phyloP scores from a whole-genome alignment of 1,284 basidiomycete genomes.

The Naganishia cerealis region DNA sequence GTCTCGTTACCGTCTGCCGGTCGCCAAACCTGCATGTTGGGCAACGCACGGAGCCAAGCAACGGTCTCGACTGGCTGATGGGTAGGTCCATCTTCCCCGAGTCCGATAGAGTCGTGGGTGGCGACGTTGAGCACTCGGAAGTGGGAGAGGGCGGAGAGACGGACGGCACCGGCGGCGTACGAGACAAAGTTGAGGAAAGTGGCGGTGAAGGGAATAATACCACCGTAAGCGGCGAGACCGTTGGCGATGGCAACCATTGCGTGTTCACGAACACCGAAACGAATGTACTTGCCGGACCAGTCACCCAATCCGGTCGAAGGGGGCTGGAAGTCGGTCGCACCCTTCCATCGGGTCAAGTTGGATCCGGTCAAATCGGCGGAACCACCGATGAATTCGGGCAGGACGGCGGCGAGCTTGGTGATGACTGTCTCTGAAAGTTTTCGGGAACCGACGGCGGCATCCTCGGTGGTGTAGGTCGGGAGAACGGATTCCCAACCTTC shows the following conservation, averaged over 20 bases:
- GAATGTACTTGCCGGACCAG: constrained; percentile 86
- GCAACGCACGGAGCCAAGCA: constrained; percentile 80
- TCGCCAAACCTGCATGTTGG: constrained; percentile 87
- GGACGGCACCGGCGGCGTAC: constrained; percentile 85
- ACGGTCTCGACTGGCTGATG: constrained; percentile 92
- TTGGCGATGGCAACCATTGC: constrained; percentile 95
- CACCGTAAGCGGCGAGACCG: constrained; percentile 79
- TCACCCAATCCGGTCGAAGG: constrained; percentile 78
- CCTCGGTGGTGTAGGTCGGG: constrained; percentile 71
- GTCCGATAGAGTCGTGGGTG: constrained; percentile 85
- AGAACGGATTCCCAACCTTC: constrained; percentile 81
- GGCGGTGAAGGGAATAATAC: constrained; percentile 77
- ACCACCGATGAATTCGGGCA: constrained; percentile 85
- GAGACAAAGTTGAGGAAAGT: constrained; percentile 96
- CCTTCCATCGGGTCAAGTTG: constrained; percentile 73
- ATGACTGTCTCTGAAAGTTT: constrained; percentile 90
- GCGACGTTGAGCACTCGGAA: constrained; percentile 73
- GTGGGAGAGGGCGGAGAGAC: constrained; percentile 82
- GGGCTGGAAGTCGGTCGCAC: constrained; percentile 88
- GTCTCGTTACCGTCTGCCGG: constrained; percentile 91
- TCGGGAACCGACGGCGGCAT: constrained; percentile 82
- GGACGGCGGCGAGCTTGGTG: constrained; percentile 67
- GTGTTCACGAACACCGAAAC: constrained; percentile 96
- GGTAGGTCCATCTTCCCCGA: constrained; percentile 90
- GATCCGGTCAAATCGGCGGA: constrained; percentile 90